Evolutionary conservation across 2,329 filamentous ascomycete species (phyloP).

Genomic region (Aspergillus sergii): DNA sequence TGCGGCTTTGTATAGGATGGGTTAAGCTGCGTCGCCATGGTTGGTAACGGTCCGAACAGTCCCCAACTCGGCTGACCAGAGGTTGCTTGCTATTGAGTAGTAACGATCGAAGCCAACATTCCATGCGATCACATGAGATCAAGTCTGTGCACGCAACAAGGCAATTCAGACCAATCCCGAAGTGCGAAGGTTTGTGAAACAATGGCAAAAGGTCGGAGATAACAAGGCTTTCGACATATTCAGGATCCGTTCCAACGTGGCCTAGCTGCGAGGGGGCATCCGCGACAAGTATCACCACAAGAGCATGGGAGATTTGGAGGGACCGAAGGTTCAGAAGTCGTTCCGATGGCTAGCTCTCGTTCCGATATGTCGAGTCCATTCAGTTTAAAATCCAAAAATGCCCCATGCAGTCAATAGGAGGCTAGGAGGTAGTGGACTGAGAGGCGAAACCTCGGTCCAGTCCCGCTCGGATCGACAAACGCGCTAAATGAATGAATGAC

Average conservation of each 20-base stretch:
- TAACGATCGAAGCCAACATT: slow-evolving; percentile 10
- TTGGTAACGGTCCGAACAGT: slow-evolving; percentile 8
- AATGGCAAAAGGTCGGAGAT: slow-evolving; percentile 16
- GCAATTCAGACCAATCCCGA: slow-evolving; percentile 6
- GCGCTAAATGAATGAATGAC: slow-evolving; percentile 6
- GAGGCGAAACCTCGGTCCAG: slow-evolving; percentile 13
- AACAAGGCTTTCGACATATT: slow-evolving; percentile 27
- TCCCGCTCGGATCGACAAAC: slow-evolving; percentile 13
- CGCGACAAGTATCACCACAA: slow-evolving; percentile 8
- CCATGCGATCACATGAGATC: slow-evolving; percentile 15
- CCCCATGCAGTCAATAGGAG: neutral
- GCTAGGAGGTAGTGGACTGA: slow-evolving; percentile 4
- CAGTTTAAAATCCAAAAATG: neutral
- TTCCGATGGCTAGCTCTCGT: neutral
- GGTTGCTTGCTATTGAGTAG: slow-evolving; percentile 4
- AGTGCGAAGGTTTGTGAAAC: slow-evolving; percentile 14
- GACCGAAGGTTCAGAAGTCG: neutral
- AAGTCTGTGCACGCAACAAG: neutral
- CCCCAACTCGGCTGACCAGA: slow-evolving; percentile 13
- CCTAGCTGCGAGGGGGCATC: slow-evolving; percentile 16
- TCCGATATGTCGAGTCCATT: neutral
- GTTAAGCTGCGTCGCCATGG: slow-evolving; percentile 25
- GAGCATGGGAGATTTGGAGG: slow-evolving; percentile 10
- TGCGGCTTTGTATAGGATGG: slow-evolving; percentile 21
- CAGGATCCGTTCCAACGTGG: slow-evolving; percentile 18